phyloP scores from a whole-genome alignment of 768 basidiomycete species.

The Calvatia gigantea region DNA sequence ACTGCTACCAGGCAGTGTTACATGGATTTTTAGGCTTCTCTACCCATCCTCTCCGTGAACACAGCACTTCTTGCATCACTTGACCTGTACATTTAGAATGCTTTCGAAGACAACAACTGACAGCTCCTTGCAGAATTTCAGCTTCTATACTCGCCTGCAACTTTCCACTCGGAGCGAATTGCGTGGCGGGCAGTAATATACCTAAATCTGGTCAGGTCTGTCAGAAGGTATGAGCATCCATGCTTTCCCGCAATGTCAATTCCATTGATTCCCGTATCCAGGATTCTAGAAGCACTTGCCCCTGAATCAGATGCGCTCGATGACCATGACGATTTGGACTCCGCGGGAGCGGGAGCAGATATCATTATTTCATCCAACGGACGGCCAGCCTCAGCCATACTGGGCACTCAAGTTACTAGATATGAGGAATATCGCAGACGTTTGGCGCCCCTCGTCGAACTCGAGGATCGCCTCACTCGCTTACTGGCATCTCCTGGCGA shows the following conservation, averaged over 20 bases:
- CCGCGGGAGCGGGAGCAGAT: constrained; percentile 41
- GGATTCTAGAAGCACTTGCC: constrained; percentile 73
- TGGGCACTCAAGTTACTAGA: constrained; percentile 47
- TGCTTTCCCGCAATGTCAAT: constrained; percentile 11
- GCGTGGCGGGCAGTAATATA: constrained; percentile 89
- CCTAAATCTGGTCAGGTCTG: constrained; percentile 80
- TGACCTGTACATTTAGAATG: background rate
- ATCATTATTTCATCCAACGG: constrained; percentile 49
- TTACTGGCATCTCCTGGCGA: constrained; percentile 69
- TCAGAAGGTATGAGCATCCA: constrained; percentile 51
- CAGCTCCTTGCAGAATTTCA: constrained; percentile 63
- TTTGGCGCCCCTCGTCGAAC: constrained; percentile 63
- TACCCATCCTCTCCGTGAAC: background rate
- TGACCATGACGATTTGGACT: constrained; percentile 54
- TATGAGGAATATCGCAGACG: constrained; percentile 59
- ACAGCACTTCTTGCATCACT: background rate
- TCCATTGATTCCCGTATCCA: constrained; percentile 24
- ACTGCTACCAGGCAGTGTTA: background rate
- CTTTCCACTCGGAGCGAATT: constrained; percentile 76
- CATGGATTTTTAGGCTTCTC: background rate
- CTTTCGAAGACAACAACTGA: background rate
- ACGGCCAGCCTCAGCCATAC: constrained; percentile 48
- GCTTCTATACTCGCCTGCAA: constrained; percentile 70
- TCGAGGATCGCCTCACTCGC: constrained; percentile 68
- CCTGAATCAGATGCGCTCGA: constrained; percentile 59